Percentiles rank a stretch among this genome's conserved stretches.
Conservation (phyloP, 257 asterid genomes). For the Solanum virginianum region DNA sequence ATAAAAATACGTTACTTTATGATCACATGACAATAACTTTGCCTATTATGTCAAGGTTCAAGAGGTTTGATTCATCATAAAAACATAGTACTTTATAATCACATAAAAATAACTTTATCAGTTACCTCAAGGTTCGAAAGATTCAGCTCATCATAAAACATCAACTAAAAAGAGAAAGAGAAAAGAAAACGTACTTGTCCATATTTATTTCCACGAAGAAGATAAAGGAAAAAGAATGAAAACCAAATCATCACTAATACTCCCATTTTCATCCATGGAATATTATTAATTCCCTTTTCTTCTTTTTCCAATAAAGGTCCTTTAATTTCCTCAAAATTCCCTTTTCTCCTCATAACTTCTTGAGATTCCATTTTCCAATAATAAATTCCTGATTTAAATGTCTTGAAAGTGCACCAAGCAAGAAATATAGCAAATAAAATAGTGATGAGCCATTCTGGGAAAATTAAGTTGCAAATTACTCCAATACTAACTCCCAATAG, state of each 20-base stretch:
- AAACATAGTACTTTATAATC: background rate
- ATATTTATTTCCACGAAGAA: constrained; percentile 75
- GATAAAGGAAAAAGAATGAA: constrained; percentile 44
- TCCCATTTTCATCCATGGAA: constrained; percentile 57
- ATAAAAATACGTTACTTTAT: too few relatives aligned
- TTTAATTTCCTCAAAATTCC: background rate
- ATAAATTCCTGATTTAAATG: constrained; percentile 45
- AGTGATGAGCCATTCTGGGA: constrained; percentile 77
- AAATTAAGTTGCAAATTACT: constrained; percentile 47
- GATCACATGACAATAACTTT: background rate
- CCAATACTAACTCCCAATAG: constrained; percentile 74
- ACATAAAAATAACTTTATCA: rapidly evolving
- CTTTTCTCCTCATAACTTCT: constrained; percentile 4
- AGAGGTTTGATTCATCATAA: too few relatives aligned
- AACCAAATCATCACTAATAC: constrained; percentile 55
- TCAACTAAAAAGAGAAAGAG: background rate
- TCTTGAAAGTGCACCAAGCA: constrained; percentile 57
- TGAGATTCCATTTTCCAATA: constrained; percentile 56
- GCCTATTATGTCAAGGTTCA: background rate
- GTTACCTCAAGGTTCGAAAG: background rate
- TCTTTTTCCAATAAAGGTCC: constrained; percentile 23
- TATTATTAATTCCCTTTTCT: background rate
- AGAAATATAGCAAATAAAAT: constrained; percentile 46
- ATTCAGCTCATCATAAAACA: background rate
- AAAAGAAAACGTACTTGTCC: constrained; percentile 41